Conservation (phyloP, 176 grass and related monocot species). For the Zea luxurians region DNA sequence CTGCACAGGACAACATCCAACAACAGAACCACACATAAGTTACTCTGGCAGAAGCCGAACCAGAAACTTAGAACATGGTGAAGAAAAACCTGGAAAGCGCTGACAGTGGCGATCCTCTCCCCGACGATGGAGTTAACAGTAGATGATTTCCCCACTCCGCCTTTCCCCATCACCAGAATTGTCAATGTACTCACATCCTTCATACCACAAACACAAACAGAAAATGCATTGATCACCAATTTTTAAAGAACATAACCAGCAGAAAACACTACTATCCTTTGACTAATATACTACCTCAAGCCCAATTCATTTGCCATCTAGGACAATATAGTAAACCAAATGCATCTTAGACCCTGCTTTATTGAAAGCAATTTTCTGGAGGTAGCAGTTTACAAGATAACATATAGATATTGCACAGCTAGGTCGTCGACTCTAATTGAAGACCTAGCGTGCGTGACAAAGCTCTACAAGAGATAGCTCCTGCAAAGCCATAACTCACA, state of each 20-base stretch:
- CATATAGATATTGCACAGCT: background rate
- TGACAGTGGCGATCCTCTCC: constrained; percentile 77
- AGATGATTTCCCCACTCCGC: constrained; percentile 93
- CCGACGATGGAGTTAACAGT: constrained; percentile 90
- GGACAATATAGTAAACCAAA: background rate
- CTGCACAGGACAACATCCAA: constrained; percentile 42
- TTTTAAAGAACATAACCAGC: background rate
- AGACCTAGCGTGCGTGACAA: background rate
- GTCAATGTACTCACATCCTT: constrained; percentile 90
- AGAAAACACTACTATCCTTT: background rate
- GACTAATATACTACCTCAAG: background rate
- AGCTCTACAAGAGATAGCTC: background rate
- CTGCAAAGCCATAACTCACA: background rate
- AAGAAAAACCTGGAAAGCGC: constrained; percentile 82
- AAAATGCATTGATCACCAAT: background rate
- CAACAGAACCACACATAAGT: background rate
- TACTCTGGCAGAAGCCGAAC: background rate
- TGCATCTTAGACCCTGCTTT: background rate
- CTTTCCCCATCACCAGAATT: constrained; percentile 95
- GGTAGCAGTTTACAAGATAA: background rate
- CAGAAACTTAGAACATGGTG: background rate
- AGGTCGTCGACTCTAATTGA: background rate
- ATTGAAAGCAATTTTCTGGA: background rate
- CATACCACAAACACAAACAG: constrained; percentile 27
- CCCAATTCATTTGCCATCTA: background rate